Evolutionary conservation across 495 filamentous ascomycete genomes (phyloP).

Genomic region (Penicillium alfredii): DNA sequence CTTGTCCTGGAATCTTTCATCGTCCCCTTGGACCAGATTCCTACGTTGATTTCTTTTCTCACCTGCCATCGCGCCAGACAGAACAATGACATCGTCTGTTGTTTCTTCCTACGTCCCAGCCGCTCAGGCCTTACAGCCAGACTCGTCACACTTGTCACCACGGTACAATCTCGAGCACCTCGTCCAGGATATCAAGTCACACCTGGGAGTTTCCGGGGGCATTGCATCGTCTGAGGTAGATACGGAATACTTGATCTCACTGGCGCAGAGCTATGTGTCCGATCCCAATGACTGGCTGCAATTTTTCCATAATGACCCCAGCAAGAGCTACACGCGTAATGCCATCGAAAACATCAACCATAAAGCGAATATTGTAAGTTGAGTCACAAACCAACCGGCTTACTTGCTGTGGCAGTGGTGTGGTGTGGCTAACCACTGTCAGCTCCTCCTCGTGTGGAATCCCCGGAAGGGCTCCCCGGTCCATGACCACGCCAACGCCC

Average conservation of each 20-base stretch:
- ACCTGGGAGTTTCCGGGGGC: conserved; percentile 24
- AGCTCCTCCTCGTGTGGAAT: conserved; percentile 85
- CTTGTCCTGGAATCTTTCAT: too few species aligned
- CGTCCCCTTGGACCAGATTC: too few species aligned
- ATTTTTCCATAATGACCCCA: conserved; percentile 30
- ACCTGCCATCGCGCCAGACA: too few species aligned
- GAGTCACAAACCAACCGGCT: not conserved
- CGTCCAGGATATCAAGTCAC: conserved; percentile 25
- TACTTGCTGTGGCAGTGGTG: not conserved
- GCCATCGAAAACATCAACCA: conserved; percentile 34
- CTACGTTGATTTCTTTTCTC: too few species aligned
- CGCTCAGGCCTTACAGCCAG: too few species aligned
- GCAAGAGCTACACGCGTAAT: conserved; percentile 37
- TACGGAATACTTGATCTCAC: conserved; percentile 23
- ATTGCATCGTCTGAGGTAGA: conserved; percentile 28
- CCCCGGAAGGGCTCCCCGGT: conserved; percentile 74
- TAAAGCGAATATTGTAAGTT: conserved; percentile 32
- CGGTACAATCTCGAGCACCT: conserved; percentile 25
- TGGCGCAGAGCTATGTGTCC: conserved; percentile 28
- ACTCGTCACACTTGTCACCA: too few species aligned
- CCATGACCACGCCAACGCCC: conserved; percentile 80
- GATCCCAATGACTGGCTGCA: conserved; percentile 30
- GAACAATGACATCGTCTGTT: too few species aligned
- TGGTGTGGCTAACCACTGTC: not conserved
- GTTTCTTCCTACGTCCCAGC: too few species aligned